Evolutionary conservation across 371 early-diverging fungal genomes (phyloP), one percentile per base, ranked within the genome.

Genomic region (Coemansia sp.): DNA sequence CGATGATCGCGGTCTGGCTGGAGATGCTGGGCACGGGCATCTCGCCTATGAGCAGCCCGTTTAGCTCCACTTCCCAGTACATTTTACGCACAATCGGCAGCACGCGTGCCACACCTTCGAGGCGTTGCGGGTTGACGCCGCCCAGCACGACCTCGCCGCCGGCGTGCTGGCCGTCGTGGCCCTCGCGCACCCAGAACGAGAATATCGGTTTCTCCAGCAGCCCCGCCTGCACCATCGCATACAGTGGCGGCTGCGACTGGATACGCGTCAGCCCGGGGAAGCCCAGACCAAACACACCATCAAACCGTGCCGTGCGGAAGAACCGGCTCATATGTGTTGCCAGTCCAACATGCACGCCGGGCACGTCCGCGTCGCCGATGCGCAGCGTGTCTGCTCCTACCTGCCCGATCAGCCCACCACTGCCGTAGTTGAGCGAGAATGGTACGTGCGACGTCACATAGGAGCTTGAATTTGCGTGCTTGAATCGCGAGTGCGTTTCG

Each of bases 141-240:
- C 90, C 90, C 59, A 90, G 80, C 40, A 87, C 82, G 40, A 90
- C 81, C 58, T 88, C 90, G 4, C 88, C 87, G 9, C 72, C 76
- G 2, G 77, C 83, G 6, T 72, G 84, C 39, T 77, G 69, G 20
- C 77, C 78, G 4, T 61, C 66, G 43, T 76, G 48, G 10, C 69
- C 77, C 60, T 65, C 79, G 11, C 81, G 71, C 45, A 86, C 80
- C 63, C 85, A 87, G 55, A 79, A 79, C 39, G 80, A 75, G 35
- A 79, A 79, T 16, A 69, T 61, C 9, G 74, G 74, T 59, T 69
- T 58, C 5, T 69, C 72, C 4, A 79, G 43, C 11, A 66, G 59
- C 14, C 72, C 72, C 4, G 39, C 52, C 20, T 63, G 59, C 6
- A 67, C 54, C 75, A 79, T 68, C 34, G 60, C 61, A 16, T 69